phyloP scores from a whole-genome alignment of 805 yeast genomes.

The Hyphopichia homilentoma region DNA sequence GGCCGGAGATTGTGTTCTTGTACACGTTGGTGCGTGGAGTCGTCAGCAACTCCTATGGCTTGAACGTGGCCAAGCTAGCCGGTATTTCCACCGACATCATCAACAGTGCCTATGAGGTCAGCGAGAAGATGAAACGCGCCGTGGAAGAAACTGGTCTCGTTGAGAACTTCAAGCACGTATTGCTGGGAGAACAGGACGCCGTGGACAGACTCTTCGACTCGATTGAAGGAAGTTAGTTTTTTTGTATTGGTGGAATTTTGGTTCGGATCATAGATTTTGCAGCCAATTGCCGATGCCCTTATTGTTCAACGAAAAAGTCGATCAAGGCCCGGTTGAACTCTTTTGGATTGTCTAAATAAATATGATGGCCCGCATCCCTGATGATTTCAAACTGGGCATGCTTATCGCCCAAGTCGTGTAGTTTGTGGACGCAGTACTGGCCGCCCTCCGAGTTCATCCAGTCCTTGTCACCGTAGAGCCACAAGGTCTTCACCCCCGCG shows the following conservation, averaged over 20 bases:
- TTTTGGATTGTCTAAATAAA: slow-evolving; percentile 38
- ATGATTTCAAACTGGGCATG: slow-evolving; percentile 18
- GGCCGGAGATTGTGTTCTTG: slow-evolving; percentile 37
- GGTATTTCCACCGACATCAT: slow-evolving; percentile 49
- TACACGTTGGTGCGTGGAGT: slow-evolving; percentile 36
- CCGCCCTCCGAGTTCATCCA: slow-evolving; percentile 44
- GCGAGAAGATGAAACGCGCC: slow-evolving; percentile 26
- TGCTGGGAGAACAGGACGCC: too few species aligned
- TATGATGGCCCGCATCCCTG: slow-evolving; percentile 40
- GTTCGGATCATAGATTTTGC: too few species aligned
- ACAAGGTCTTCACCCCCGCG: slow-evolving; percentile 20
- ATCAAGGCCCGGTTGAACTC: slow-evolving; percentile 22
- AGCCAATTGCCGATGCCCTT: too few species aligned
- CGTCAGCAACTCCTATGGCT: slow-evolving; percentile 65
- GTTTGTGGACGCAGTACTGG: slow-evolving; percentile 23
- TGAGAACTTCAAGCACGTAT: too few species aligned
- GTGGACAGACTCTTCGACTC: too few species aligned
- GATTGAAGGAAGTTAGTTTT: background rate
- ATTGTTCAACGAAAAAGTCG: slow-evolving; percentile 26
- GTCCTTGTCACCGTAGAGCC: slow-evolving; percentile 42
- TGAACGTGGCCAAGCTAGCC: slow-evolving; percentile 81
- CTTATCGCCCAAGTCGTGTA: slow-evolving; percentile 13
- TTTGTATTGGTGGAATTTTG: background rate
- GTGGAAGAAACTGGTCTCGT: slow-evolving; percentile 19
- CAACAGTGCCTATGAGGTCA: slow-evolving; percentile 37